Base-by-base conservation (phyloP, 1,284 basidiomycete species). In the Rhodotorula sp. region DNA sequence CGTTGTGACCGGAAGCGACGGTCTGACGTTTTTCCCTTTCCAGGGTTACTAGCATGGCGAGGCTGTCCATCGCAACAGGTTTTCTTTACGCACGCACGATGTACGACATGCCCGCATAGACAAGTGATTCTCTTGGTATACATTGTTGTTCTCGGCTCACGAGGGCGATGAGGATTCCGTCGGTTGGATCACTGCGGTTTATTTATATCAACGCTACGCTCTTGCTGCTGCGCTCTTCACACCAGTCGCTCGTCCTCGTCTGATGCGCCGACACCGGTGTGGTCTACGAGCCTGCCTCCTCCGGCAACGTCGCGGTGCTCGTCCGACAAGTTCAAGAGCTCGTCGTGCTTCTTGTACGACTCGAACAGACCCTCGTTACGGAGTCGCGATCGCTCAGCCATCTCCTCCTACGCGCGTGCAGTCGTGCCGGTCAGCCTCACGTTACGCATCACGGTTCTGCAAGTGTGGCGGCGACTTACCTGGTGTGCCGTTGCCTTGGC, bases 361-460 rank as follows among this genome's bases (percentile, higher is more conserved):
- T 68, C 71, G n/a, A 70, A 75, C 21, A 66, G 49, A 47, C 73
- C 73, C 26, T 66, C 65, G 26, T 60, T 61, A 8, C 55, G 56
- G 7, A 75, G 62, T 5, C 73, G 68, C 14, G 68, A 60, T 5
- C 73, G 73, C 49, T 70, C 71, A 28, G 73, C 73, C 48, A 75
- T 60, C 34, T 68, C 55, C 48, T 75, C 70, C 60, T 70, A 57
- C 31, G 14, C 52, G 28, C n/a, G 48, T 10, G 38, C 60, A 26
- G 57, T 21, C 28, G 14, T 23, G 58, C 15, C 15, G n/a, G 38
- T 31, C 28, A 58, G 3, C 28, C 28, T 28, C 28, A 28, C 28
- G 28, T 28, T 28, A 28, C 28, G 28, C 28, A 28, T 28, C 2
- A 28, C 28, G 28, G 28, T 28, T 6, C 45, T 23, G 55, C n/a